Evolutionary conservation across 2,329 filamentous ascomycete genomes (phyloP).

Genomic region (Hysterium pulicare): DNA sequence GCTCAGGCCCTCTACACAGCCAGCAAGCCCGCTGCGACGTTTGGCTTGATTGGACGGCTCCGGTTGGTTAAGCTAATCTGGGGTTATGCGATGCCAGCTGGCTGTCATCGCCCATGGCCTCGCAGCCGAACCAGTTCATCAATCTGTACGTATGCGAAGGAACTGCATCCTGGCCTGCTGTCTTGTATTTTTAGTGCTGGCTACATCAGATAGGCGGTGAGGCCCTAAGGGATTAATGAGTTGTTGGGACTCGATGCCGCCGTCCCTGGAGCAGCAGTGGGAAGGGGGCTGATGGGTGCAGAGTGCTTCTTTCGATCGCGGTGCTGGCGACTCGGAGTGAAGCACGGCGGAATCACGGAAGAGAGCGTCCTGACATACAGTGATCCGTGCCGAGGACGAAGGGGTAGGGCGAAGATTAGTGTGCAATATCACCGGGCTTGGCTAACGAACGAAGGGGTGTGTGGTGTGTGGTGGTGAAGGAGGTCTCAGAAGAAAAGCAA

Average conservation of each 20-base stretch:
- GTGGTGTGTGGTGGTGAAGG: constrained; percentile 2
- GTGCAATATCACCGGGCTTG: constrained; percentile 24
- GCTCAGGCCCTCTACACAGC: constrained; percentile 17
- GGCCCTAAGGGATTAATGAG: constrained; percentile 10
- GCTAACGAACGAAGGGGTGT: constrained; percentile 15
- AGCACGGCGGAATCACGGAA: constrained; percentile 9
- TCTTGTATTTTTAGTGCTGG: constrained; percentile 27
- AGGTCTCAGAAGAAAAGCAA: constrained; percentile 6
- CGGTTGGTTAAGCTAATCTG: constrained; percentile 20
- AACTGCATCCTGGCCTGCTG: constrained; percentile 19
- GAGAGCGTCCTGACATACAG: constrained; percentile 9
- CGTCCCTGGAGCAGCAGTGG: not conserved
- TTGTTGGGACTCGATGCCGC: constrained; percentile 8
- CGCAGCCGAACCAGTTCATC: constrained; percentile 22
- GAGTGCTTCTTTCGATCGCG: not conserved
- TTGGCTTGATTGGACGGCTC: constrained; percentile 19
- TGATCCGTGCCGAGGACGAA: constrained; percentile 15
- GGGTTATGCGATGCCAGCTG: constrained; percentile 21
- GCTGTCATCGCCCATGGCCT: constrained; percentile 15
- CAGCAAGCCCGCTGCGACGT: constrained; percentile 17
- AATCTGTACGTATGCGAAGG: constrained; percentile 17
- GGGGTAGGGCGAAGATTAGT: constrained; percentile 6
- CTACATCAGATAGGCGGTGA: constrained; percentile 34
- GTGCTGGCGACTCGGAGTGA: not conserved
- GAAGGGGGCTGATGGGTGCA: not conserved